phyloP scores from a whole-genome alignment of 371 early-diverging fungal genomes.

The Nematocida homosporus region DNA sequence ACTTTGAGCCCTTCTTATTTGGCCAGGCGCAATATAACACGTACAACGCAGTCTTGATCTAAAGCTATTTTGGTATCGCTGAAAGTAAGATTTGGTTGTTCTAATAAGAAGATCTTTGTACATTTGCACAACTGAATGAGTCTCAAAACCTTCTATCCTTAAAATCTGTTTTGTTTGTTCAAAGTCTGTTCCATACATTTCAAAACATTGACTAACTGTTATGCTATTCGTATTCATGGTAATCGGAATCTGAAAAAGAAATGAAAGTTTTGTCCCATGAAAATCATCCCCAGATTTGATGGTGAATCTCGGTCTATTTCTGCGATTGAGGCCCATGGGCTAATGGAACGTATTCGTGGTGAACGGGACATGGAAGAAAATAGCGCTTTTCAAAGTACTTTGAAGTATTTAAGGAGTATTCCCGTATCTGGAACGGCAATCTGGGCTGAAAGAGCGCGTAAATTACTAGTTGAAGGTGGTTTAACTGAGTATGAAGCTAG shows the following conservation, averaged over 20 bases:
- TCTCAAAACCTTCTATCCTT: background rate
- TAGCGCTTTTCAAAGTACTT: conserved; percentile 23
- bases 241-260: background rate
- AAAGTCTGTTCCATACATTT: background rate
- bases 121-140: background rate
- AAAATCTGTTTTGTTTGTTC: background rate
- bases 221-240: too few species aligned
- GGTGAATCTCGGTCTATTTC: conserved; percentile 23
- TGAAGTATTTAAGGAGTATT: conserved; percentile 23
- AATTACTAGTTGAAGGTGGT: conserved; percentile 5
- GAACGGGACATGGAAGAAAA: conserved; percentile 22
- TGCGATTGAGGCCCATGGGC: conserved; percentile 13
- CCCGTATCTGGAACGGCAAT: background rate
- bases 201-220: background rate
- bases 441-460: conserved; percentile 46
- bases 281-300: background rate
- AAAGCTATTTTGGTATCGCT: too few species aligned
- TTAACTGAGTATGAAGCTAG: conserved; percentile 42
- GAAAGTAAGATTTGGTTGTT: too few species aligned
- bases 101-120: background rate
- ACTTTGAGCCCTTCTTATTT: too few species aligned
- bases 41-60: too few species aligned
- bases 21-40: too few species aligned
- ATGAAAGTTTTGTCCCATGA: conserved; percentile 9
- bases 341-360: conserved; percentile 21